Conservation (phyloP, 2,329 filamentous ascomycete species). For the Eurotiales sp. region DNA sequence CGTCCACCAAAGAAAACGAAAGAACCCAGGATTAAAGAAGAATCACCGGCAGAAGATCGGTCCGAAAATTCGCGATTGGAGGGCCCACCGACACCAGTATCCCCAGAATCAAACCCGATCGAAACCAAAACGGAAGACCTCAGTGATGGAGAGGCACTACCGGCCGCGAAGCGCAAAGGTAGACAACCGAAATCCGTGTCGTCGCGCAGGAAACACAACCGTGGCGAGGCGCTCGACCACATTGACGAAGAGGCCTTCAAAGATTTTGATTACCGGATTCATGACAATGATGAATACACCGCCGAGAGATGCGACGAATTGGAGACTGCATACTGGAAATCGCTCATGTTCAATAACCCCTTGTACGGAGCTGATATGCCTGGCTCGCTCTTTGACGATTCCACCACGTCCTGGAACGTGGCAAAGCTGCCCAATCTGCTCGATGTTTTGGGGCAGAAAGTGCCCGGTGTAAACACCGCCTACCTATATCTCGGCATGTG, state of each 20-base stretch:
- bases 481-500: conserved; percentile 99
- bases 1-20: conserved; percentile 37
- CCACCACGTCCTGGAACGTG: conserved; percentile 83
- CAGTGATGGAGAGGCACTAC: conserved; percentile 42
- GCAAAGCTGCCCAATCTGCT: conserved; percentile 91
- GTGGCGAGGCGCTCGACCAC: conserved; percentile 69
- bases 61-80: conserved; percentile 38
- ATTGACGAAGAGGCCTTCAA: conserved; percentile 89
- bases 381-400: conserved; percentile 87
- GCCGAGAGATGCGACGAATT: conserved; percentile 90
- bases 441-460: conserved; percentile 89
- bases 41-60: conserved; percentile 32
- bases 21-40: conserved; percentile 37
- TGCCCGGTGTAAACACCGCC: conserved; percentile 95
- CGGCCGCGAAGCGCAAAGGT: conserved; percentile 45
- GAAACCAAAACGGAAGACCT: conserved; percentile 55
- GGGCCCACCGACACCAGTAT: conserved; percentile 53
- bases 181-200: conserved; percentile 70
- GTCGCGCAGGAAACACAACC: conserved; percentile 81
- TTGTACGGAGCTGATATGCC: conserved; percentile 97
- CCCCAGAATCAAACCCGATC: conserved; percentile 50
- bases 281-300: conserved; percentile 79
- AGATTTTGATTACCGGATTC: conserved; percentile 84
- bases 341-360: conserved; percentile 87
- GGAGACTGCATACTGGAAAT: conserved; percentile 96